Percentiles rank a stretch among this genome's conserved stretches.
These are phyloP conservation scores for Chaetomium olivaceum DNA, from an alignment of 2,329 filamentous ascomycete genomes.

Conservation along the genomic window DNA sequence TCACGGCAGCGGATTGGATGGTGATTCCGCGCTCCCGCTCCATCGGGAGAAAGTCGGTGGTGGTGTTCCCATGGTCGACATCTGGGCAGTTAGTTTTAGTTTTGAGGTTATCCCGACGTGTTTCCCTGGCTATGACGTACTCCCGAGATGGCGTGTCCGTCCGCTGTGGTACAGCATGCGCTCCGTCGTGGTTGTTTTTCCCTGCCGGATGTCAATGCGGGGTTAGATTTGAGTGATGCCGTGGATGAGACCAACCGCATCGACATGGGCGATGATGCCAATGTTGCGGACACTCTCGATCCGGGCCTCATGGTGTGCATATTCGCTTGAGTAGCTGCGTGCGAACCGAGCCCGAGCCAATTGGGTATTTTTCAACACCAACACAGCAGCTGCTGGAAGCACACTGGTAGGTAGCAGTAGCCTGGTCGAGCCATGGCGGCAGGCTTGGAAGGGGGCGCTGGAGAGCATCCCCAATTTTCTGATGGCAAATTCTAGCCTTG, in stretches of 20 bases:
- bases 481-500: neutral
- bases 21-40: constrained; percentile 93
- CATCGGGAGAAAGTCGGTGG: constrained; percentile 93
- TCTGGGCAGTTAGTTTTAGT: constrained; percentile 49
- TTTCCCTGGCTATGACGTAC: constrained; percentile 41
- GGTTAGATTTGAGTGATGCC: neutral
- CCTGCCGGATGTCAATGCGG: constrained; percentile 47
- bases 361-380: constrained; percentile 25
- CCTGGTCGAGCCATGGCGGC: constrained; percentile 19
- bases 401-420: neutral
- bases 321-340: constrained; percentile 27
- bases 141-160: constrained; percentile 80
- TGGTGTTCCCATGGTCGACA: constrained; percentile 94
- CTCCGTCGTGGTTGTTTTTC: constrained; percentile 98
- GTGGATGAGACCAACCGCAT: constrained; percentile 62
- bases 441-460: constrained; percentile 9
- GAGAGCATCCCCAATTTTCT: constrained; percentile 23
- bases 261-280: constrained; percentile 97
- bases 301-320: constrained; percentile 39
- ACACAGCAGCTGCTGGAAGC: constrained; percentile 2
- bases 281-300: constrained; percentile 81
- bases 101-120: neutral
- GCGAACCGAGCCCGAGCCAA: constrained; percentile 10
- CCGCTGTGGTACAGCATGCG: constrained; percentile 98
- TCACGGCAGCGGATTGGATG: constrained; percentile 95